Percentiles rank a stretch among this genome's conserved stretches.
phyloP scores from a whole-genome alignment of 2,329 filamentous ascomycete genomes.

The Xylaria sp. region DNA sequence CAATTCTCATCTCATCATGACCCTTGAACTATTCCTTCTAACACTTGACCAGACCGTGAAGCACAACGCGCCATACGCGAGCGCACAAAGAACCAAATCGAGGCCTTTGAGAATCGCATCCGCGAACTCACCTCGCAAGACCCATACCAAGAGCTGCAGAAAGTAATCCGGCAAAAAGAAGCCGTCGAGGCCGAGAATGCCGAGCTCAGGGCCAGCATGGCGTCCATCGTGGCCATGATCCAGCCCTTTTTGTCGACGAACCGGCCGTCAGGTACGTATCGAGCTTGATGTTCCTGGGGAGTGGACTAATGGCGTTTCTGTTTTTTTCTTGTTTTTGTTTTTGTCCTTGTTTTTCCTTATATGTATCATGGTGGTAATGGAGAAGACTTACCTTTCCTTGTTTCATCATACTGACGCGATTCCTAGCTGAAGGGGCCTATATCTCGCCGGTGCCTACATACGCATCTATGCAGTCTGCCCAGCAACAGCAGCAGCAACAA shows the following conservation, averaged over 20 bases:
- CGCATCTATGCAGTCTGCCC: slow-evolving; percentile 20
- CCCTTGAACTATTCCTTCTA: no score
- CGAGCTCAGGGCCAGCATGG: slow-evolving; percentile 66
- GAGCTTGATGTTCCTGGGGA: no score
- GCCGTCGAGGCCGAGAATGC: slow-evolving; percentile 72
- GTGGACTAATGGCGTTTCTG: neutral
- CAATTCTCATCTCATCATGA: no score
- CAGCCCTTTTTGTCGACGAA: slow-evolving; percentile 47
- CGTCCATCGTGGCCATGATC: slow-evolving; percentile 58
- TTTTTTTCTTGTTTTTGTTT: neutral
- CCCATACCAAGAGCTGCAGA: slow-evolving; percentile 78
- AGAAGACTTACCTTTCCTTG: neutral
- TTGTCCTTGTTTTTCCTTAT: neutral
- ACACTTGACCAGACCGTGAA: slow-evolving; percentile 59
- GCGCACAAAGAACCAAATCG: slow-evolving; percentile 75
- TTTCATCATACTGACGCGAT: slow-evolving; percentile 7
- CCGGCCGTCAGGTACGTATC: no score
- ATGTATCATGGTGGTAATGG: neutral
- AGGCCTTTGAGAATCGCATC: slow-evolving; percentile 66
- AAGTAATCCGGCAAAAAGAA: slow-evolving; percentile 69
- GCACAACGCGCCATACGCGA: slow-evolving; percentile 81
- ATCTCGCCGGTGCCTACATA: slow-evolving; percentile 27
- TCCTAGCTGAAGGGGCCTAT: slow-evolving; percentile 31
- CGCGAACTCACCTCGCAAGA: slow-evolving; percentile 72
- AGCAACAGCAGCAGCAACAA: slow-evolving; percentile 21